These are phyloP conservation scores for Wickerhamomyces canadensis DNA, from an alignment of 805 yeast species.

Conservation along the genomic window DNA sequence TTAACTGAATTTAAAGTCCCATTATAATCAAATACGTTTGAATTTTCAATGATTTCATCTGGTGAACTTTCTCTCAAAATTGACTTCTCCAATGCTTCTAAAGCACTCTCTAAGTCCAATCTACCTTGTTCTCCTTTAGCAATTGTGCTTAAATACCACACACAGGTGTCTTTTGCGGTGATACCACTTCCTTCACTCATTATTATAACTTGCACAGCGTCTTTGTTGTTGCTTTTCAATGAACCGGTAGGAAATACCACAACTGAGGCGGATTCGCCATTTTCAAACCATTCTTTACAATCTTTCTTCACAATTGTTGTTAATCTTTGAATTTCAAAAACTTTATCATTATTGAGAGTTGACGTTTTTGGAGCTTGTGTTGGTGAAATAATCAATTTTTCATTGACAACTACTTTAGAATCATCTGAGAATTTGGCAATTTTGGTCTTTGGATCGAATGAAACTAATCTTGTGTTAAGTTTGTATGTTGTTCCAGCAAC, in stretches of 20 bases:
- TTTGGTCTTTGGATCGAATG: slow-evolving; percentile 61
- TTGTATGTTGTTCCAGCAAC: slow-evolving; percentile 96
- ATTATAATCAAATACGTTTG: slow-evolving; percentile 43
- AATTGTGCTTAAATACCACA: slow-evolving; percentile 84
- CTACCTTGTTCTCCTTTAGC: slow-evolving; percentile 68
- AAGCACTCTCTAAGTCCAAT: slow-evolving; percentile 74
- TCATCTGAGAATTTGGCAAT: slow-evolving; percentile 75
- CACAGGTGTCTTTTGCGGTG: slow-evolving; percentile 79
- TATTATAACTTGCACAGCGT: slow-evolving; percentile 81
- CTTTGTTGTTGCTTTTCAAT: slow-evolving; percentile 53
- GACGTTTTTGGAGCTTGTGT: slow-evolving; percentile 48
- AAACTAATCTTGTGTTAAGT: slow-evolving; percentile 58
- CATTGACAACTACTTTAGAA: slow-evolving; percentile 65
- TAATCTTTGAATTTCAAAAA: slow-evolving; percentile 63
- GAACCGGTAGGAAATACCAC: slow-evolving; percentile 91
- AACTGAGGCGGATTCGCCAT: slow-evolving; percentile 76
- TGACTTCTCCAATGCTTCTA: slow-evolving; percentile 71
- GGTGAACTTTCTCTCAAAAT: slow-evolving; percentile 71
- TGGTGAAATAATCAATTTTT: slow-evolving; percentile 74
- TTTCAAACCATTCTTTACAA: slow-evolving; percentile 89
- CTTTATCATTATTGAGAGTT: slow-evolving; percentile 37
- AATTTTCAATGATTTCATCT: slow-evolving; percentile 38
- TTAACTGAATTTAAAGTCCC: slow-evolving; percentile 77
- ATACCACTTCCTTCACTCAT: slow-evolving; percentile 85
- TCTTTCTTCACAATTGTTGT: slow-evolving; percentile 79